Evolutionary conservation across 108 stramenopile genomes (phyloP), one percentile per base, ranked within the genome.

Genomic region (Pelagomonas calceolata): DNA sequence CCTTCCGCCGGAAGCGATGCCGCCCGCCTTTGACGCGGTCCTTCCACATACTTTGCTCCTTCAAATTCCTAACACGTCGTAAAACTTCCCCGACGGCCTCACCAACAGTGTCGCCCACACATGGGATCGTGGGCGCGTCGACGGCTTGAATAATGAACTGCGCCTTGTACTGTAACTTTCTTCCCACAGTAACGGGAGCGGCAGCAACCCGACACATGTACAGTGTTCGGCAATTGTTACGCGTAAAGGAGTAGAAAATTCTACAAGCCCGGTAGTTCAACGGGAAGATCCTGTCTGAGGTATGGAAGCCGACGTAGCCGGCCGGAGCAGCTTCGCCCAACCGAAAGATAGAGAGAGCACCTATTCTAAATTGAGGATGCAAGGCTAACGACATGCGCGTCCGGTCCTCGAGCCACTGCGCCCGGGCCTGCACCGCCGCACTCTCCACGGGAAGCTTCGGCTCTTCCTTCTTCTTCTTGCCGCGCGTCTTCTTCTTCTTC

Each of bases 201-300:
- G n/a, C 66, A 1, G 34, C 78, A 45, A 90, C 79, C 65, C 78
- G 74, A 67, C 86, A 64, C 0, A 86, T 69, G 68, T 90, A 90
- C 17, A 87, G 82, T 3, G 87, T 90, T 15, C 89, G 70, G 32
- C 45, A 70, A 39, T 70, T 76, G 5, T 83, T 76, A 43, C 64
- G n/a, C 17, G 70, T 72, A 0, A 68, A 74, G n/a, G 85, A 86
- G 87, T 87, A 90, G 74, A 81, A 90, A 36, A 87, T 87, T 18
- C 89, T 66, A 15, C 85, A 85, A 5, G 89, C 82, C 0, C 78
- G 73, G 66, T 81, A 90, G 1, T 85, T 85, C 26, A 67, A 65
- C 17, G 89, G 89, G 30, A 69, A 83, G 30, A 90, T 84, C 34
- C 85, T 78, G 66, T 86, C 65, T 66, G 80, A 74, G 30, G 82